Conservation (phyloP, 805 yeast genomes). For the Ogataea haglerorum region DNA sequence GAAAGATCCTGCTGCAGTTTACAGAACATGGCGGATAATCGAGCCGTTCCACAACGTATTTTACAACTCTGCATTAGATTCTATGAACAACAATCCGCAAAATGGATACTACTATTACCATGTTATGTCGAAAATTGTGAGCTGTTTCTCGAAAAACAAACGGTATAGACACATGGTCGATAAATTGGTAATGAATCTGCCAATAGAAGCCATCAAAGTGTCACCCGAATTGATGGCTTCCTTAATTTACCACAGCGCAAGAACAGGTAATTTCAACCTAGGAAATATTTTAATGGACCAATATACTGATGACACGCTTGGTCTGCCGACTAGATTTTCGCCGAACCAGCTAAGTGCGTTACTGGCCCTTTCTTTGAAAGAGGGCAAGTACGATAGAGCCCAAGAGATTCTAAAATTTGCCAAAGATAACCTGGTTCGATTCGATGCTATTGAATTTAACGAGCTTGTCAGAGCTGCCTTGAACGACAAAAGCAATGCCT, state of each 20-base stretch:
- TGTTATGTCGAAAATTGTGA: constrained; percentile 26
- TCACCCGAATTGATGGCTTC: constrained; percentile 34
- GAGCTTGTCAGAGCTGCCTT: constrained; percentile 30
- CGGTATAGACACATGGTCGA: constrained; percentile 28
- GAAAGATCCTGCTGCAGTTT: constrained; percentile 30
- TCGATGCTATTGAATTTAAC: constrained; percentile 30
- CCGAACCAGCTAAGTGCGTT: constrained; percentile 31
- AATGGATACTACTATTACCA: constrained; percentile 31
- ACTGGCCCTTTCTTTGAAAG: constrained; percentile 25
- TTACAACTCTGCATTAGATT: constrained; percentile 24
- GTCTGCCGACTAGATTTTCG: constrained; percentile 24
- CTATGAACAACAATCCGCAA: constrained; percentile 25
- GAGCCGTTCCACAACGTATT: constrained; percentile 30
- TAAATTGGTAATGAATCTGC: constrained; percentile 29
- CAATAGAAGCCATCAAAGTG: constrained; percentile 32
- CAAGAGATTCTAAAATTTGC: constrained; percentile 29
- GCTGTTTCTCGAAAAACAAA: constrained; percentile 28
- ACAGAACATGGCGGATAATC: constrained; percentile 27
- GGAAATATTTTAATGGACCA: constrained; percentile 27
- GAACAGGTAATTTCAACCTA: constrained; percentile 25
- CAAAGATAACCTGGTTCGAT: constrained; percentile 22
- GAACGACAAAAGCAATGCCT: constrained; percentile 11
- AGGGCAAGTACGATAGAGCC: constrained; percentile 28
- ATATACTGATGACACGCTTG: constrained; percentile 23
- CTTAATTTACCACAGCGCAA: constrained; percentile 28